These are phyloP conservation scores for Ramalina peruviana DNA, from an alignment of 495 filamentous ascomycete species.

Conservation along the genomic window DNA sequence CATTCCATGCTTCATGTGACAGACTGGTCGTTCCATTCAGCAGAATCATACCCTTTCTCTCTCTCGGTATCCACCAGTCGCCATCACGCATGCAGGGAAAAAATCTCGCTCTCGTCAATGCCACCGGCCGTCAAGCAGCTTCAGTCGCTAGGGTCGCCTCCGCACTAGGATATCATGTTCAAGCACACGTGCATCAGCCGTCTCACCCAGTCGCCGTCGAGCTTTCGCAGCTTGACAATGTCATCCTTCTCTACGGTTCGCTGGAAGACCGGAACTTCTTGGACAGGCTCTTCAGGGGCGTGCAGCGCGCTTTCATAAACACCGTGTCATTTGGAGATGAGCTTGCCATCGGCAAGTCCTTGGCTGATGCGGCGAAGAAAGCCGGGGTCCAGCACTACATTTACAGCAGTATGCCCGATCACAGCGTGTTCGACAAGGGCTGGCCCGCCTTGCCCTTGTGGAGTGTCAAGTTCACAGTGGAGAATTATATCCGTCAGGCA, in stretches of 20 bases:
- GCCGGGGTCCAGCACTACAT: conserved; percentile 81
- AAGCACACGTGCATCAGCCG: conserved; percentile 73
- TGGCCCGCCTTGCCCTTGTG: conserved; percentile 82
- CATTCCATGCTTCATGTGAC: no score
- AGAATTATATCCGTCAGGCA: conserved; percentile 68
- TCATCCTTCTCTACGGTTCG: conserved; percentile 67
- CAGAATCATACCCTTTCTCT: neutral
- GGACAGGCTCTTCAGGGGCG: conserved; percentile 62
- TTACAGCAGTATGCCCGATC: conserved; percentile 94
- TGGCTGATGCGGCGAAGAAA: conserved; percentile 81
- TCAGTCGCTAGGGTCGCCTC: conserved; percentile 85
- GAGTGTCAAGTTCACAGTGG: conserved; percentile 81
- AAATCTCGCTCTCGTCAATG: conserved; percentile 85
- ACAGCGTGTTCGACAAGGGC: conserved; percentile 52
- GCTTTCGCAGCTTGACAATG: conserved; percentile 65
- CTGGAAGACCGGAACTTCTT: conserved; percentile 65
- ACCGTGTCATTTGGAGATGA: conserved; percentile 97
- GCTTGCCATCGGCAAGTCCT: conserved; percentile 66
- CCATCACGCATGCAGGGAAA: conserved; percentile 40
- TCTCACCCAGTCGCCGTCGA: conserved; percentile 67
- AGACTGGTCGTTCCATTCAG: no score
- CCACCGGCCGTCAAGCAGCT: conserved; percentile 82
- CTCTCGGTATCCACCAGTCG: neutral
- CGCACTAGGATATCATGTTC: conserved; percentile 79
- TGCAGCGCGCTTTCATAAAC: conserved; percentile 89